Evolutionary conservation across 768 basidiomycete species (phyloP).

Genomic region (Leccinum boreale): DNA sequence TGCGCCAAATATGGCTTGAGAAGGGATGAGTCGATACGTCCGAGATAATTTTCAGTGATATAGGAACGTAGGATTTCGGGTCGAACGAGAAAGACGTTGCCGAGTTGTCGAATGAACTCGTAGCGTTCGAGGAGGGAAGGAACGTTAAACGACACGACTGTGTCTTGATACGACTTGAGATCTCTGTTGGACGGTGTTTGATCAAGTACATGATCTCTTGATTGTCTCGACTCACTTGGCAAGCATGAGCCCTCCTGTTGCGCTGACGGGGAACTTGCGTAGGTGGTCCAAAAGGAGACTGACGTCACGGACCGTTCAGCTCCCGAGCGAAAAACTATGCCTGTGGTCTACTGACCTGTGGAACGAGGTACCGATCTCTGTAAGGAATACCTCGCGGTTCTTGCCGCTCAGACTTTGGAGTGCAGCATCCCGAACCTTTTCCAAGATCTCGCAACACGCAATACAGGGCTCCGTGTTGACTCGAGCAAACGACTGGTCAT

Average conservation of each 20-base stretch:
- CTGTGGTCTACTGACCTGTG: constrained; percentile 56
- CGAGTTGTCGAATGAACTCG: constrained; percentile 96
- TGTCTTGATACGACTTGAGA: constrained; percentile 94
- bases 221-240: constrained; percentile 73
- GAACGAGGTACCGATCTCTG: constrained; percentile 92
- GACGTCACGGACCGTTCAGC: constrained; percentile 3
- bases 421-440: constrained; percentile 75
- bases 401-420: constrained; percentile 82
- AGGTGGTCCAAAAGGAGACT: constrained; percentile 93
- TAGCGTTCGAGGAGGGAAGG: constrained; percentile 89
- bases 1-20: constrained; percentile 89
- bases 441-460: constrained; percentile 80
- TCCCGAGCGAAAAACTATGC: neutral
- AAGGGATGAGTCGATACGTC: constrained; percentile 81
- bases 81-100: constrained; percentile 94
- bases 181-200: constrained; percentile 53
- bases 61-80: constrained; percentile 95
- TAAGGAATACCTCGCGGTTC: constrained; percentile 89
- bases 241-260: constrained; percentile 95
- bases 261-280: constrained; percentile 94
- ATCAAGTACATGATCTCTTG: neutral
- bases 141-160: constrained; percentile 76
- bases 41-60: constrained; percentile 91
- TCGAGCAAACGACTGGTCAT: constrained; percentile 90
- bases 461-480: constrained; percentile 94